phyloP scores from a whole-genome alignment of 2,329 filamentous ascomycete species.

The Colletotrichum lupini region DNA sequence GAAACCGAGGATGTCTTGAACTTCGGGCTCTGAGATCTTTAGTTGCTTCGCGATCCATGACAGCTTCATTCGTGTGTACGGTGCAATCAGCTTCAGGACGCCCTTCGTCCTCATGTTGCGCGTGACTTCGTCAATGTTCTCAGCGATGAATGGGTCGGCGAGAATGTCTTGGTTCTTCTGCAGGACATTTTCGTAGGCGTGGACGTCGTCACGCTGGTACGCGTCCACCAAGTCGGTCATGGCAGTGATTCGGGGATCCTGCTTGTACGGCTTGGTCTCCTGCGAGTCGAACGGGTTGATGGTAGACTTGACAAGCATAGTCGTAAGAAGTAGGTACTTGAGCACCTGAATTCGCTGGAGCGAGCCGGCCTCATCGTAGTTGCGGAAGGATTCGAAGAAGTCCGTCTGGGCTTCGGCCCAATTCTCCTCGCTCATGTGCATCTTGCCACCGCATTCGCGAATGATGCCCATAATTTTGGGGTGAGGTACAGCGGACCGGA shows the following conservation, averaged over 20 bases:
- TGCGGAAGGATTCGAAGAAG: slow-evolving; percentile 98
- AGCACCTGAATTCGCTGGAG: slow-evolving; percentile 96
- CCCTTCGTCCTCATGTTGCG: slow-evolving; percentile 98
- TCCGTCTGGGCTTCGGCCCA: slow-evolving; percentile 98
- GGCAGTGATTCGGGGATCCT: slow-evolving; percentile 91
- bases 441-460: slow-evolving; percentile 97
- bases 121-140: slow-evolving; percentile 99
- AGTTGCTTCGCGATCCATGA: slow-evolving; percentile 89
- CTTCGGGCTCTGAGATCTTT: slow-evolving; percentile 85
- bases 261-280: slow-evolving; percentile 98
- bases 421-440: slow-evolving; percentile 99
- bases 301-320: slow-evolving; percentile 97
- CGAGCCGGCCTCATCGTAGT: slow-evolving; percentile 98
- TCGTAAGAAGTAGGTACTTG: slow-evolving; percentile 95
- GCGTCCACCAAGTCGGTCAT: slow-evolving; percentile 98
- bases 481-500: slow-evolving; percentile 96
- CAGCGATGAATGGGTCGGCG: slow-evolving; percentile 93
- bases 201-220: slow-evolving; percentile 95
- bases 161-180: slow-evolving; percentile 90
- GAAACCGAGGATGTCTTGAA: slow-evolving; percentile 95
- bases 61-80: slow-evolving; percentile 92
- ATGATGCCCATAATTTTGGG: slow-evolving; percentile 99
- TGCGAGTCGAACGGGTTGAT: slow-evolving; percentile 99
- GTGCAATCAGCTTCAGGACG: slow-evolving; percentile 90
- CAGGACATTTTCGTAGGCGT: slow-evolving; percentile 88